These are phyloP conservation scores for Sporothrix schenckii DNA, from an alignment of 2,329 filamentous ascomycete species.

Conservation along the genomic window DNA sequence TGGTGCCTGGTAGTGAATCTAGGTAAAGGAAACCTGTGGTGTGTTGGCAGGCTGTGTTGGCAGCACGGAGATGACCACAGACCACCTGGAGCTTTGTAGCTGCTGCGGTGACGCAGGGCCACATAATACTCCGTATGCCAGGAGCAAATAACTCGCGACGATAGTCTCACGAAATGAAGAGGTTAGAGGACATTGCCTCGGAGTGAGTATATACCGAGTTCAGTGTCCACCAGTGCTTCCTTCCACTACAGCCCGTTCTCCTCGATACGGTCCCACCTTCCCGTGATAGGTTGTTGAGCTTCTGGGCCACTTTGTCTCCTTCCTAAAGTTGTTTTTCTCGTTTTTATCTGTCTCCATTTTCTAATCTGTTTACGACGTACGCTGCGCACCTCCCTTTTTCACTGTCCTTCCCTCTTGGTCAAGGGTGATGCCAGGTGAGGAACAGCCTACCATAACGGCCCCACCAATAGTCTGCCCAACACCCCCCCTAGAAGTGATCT, in stretches of 20 bases:
- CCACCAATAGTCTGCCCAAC: background rate
- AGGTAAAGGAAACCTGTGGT: background rate
- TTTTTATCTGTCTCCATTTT: slow-evolving; percentile 7
- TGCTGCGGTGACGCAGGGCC: slow-evolving; percentile 1
- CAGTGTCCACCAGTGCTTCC: background rate
- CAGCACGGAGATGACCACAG: background rate
- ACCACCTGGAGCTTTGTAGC: background rate
- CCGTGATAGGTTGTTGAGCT: background rate
- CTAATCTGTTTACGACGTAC: too few relatives aligned
- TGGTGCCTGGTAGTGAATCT: slow-evolving; percentile 1
- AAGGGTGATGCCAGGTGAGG: too few relatives aligned
- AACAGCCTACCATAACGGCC: background rate
- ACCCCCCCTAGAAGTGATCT: background rate
- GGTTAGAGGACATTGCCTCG: background rate
- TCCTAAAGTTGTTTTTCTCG: background rate
- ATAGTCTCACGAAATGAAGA: slow-evolving; percentile 13
- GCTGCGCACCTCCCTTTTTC: too few relatives aligned
- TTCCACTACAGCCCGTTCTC: background rate
- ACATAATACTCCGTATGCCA: background rate
- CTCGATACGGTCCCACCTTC: background rate
- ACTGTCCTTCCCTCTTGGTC: too few relatives aligned
- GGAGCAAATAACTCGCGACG: background rate
- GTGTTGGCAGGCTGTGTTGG: slow-evolving; percentile 22
- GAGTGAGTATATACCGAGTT: slow-evolving; percentile 6
- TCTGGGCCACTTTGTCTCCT: background rate